These are phyloP conservation scores for Wickerhamomyces hampshirensis DNA, from an alignment of 805 yeast species.

Conservation along the genomic window DNA sequence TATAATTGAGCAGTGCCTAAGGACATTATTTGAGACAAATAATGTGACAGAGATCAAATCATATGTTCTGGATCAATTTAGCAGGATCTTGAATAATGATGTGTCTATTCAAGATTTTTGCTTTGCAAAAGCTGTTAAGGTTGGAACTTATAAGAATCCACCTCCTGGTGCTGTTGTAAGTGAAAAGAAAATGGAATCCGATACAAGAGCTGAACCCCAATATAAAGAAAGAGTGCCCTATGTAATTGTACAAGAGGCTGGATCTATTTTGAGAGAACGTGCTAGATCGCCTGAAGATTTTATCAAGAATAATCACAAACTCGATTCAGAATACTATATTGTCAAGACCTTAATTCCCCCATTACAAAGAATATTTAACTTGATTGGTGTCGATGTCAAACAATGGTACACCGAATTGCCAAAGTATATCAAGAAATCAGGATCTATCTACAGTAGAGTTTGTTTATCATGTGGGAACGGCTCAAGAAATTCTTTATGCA, in stretches of 20 bases:
- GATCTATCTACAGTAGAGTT: conserved; percentile 27
- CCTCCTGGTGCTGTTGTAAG: conserved; percentile 94
- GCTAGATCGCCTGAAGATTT: conserved; percentile 76
- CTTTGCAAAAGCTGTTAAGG: conserved; percentile 83
- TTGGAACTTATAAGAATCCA: conserved; percentile 77
- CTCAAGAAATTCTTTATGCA: conserved; percentile 28
- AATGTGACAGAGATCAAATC: conserved; percentile 67
- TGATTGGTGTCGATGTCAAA: conserved; percentile 75
- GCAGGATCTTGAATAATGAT: conserved; percentile 55
- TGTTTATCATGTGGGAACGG: conserved; percentile 20
- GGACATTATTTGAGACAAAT: conserved; percentile 63
- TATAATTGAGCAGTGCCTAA: conserved; percentile 65
- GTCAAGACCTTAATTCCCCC: conserved; percentile 85
- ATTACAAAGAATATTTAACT: conserved; percentile 71
- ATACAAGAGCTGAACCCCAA: conserved; percentile 77
- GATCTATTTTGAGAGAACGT: conserved; percentile 64
- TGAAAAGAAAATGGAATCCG: conserved; percentile 54
- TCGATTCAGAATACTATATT: conserved; percentile 86
- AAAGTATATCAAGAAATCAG: conserved; percentile 21
- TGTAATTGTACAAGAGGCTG: conserved; percentile 61
- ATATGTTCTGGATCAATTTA: conserved; percentile 63
- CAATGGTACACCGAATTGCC: conserved; percentile 78
- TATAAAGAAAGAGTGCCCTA: conserved; percentile 87
- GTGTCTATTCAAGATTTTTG: conserved; percentile 79
- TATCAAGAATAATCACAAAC: conserved; percentile 37